Percentiles rank a stretch among this genome's conserved stretches.
phyloP scores from a whole-genome alignment of 1,284 basidiomycete species.

The Pseudozyma pruni region DNA sequence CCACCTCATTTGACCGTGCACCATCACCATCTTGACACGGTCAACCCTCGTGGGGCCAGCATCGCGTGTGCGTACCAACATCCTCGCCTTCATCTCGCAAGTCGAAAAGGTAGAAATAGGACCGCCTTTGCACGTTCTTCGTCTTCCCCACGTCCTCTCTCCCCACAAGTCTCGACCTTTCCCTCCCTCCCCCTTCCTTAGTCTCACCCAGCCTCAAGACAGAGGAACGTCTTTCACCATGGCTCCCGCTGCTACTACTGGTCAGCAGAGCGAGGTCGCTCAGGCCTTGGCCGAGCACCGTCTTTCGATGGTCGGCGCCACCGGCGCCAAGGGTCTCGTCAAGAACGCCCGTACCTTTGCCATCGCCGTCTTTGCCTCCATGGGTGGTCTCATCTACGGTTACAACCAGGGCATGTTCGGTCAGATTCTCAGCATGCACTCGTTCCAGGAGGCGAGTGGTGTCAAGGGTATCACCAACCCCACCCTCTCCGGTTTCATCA shows the following conservation, averaged over 20 bases:
- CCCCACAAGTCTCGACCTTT: background rate
- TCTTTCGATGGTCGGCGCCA: conserved; percentile 42
- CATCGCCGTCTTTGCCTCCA: conserved; percentile 72
- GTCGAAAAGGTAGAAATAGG: conserved; percentile 24
- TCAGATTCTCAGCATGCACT: conserved; percentile 81
- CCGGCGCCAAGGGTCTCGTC: conserved; percentile 51
- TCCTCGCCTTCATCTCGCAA: background rate
- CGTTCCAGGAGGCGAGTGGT: conserved; percentile 76
- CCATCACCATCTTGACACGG: too few species aligned
- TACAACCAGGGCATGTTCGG: conserved; percentile 75
- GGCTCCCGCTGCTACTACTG: conserved; percentile 8
- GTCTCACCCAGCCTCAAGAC: too few species aligned
- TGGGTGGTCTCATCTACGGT: conserved; percentile 82
- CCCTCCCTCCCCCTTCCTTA: background rate
- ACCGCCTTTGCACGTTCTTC: background rate
- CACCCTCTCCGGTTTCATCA: conserved; percentile 76
- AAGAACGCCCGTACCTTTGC: conserved; percentile 50
- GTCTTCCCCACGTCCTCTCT: background rate
- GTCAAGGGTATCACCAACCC: conserved; percentile 77
- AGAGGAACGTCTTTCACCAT: conserved; percentile 6
- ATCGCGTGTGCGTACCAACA: background rate
- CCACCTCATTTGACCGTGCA: too few species aligned
- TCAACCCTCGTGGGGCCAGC: too few species aligned
- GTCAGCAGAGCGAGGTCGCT: conserved; percentile 12
- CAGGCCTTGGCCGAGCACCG: conserved; percentile 41